A percentile compares a stretch with the other conserved stretches of the same genome.
These are phyloP conservation scores for Russula sp. DNA, from an alignment of 768 basidiomycete species.

Conservation along the genomic window DNA sequence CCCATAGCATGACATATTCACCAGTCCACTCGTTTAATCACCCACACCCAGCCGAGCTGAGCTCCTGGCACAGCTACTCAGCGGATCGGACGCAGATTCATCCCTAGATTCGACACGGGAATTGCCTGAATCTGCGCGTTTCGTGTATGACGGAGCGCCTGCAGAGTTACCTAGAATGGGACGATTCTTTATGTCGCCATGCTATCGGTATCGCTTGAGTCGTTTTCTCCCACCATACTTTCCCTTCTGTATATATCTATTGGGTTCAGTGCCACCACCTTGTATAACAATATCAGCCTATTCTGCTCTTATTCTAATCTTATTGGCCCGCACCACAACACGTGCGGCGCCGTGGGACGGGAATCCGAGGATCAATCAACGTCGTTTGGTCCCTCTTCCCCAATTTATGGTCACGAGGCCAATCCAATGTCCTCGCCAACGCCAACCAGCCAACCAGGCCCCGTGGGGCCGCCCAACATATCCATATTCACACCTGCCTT, in stretches of 20 bases:
- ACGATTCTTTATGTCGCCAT: conserved; percentile 15
- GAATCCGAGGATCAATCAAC: conserved; percentile 16
- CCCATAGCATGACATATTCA: conserved; percentile 20
- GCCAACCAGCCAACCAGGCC: background rate
- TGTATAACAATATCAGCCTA: conserved; percentile 24
- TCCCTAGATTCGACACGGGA: conserved; percentile 37
- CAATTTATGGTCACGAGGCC: conserved; percentile 1
- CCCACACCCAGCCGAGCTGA: conserved; percentile 36
- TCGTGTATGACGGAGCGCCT: conserved; percentile 22
- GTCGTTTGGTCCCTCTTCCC: conserved; percentile 6
- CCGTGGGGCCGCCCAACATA: conserved; percentile 2
- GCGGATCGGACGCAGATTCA: conserved; percentile 59
- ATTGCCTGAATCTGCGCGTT: conserved; percentile 16
- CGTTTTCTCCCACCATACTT: conserved; percentile 7
- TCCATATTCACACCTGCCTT: background rate
- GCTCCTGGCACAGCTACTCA: conserved; percentile 60
- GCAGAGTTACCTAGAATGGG: conserved; percentile 20
- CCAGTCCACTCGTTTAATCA: conserved; percentile 24
- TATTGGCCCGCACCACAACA: background rate
- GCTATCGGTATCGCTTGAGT: conserved; percentile 14
- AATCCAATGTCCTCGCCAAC: background rate
- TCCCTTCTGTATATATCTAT: conserved; percentile 17
- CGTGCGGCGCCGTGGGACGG: background rate
- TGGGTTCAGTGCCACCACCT: conserved; percentile 15
- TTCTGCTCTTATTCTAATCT: background rate